Conservation (phyloP, 2,329 filamentous ascomycete genomes). For the Alternaria gaisen region DNA sequence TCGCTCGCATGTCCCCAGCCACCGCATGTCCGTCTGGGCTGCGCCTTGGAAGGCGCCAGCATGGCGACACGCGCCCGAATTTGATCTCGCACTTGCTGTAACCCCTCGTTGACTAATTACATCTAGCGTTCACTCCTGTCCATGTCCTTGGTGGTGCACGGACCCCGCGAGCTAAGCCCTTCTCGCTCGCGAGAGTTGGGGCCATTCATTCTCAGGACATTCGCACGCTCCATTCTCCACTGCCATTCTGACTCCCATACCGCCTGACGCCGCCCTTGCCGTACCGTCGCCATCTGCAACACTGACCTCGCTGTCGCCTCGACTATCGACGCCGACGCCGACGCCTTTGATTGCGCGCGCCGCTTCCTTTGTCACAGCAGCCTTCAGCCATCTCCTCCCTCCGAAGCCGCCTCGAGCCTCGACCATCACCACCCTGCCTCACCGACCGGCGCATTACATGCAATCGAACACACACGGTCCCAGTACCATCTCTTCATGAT, state of each 20-base stretch:
- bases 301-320: constrained; percentile 28
- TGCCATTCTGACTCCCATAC: constrained; percentile 37
- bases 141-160: constrained; percentile 18
- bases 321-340: constrained; percentile 24
- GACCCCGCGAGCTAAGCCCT: constrained; percentile 17
- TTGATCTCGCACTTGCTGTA: constrained; percentile 14
- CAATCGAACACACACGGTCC: constrained; percentile 22
- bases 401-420: constrained; percentile 35
- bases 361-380: constrained; percentile 37
- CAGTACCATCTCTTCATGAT: constrained; percentile 31
- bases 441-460: constrained; percentile 38
- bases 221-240: constrained; percentile 31
- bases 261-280: constrained; percentile 27
- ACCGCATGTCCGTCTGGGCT: background rate
- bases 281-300: constrained; percentile 15
- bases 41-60: background rate
- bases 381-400: constrained; percentile 32
- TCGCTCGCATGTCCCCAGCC: constrained; percentile 2
- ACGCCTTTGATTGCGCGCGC: constrained; percentile 30
- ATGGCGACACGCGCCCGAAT: constrained; percentile 8
- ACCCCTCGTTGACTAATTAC: constrained; percentile 25
- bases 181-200: constrained; percentile 21
- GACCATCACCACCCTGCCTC: constrained; percentile 30
- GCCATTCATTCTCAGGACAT: constrained; percentile 26
- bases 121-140: constrained; percentile 24